Percentiles rank a stretch among this genome's conserved stretches.
phyloP scores from a whole-genome alignment of 176 grass and related monocot genomes.

The Bromus sterilis region DNA sequence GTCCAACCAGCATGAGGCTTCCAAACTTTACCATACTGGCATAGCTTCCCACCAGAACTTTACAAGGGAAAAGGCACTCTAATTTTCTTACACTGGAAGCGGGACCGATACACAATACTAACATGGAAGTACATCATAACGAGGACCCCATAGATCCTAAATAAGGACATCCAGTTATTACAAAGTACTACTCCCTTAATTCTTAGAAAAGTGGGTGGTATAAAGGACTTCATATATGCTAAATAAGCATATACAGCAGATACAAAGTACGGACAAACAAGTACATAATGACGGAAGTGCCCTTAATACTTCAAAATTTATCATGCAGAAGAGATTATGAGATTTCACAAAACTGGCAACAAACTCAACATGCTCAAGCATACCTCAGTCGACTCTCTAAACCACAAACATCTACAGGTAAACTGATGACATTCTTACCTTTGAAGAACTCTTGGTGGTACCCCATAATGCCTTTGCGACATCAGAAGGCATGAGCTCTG shows the following conservation, averaged over 20 bases:
- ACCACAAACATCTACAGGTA: not conserved
- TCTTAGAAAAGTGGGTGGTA: not conserved
- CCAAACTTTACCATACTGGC: not conserved
- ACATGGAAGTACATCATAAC: not conserved
- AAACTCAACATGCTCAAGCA: not conserved
- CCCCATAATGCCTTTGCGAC: constrained; percentile 70
- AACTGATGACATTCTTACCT: constrained; percentile 36
- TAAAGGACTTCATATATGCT: not conserved
- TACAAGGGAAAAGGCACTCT: not conserved
- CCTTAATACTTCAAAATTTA: not conserved
- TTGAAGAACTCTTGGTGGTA: constrained; percentile 58
- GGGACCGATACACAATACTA: not conserved
- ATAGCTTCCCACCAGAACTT: not conserved
- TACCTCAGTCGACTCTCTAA: not conserved
- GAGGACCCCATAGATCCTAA: not conserved
- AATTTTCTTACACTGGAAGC: not conserved
- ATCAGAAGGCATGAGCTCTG: constrained; percentile 88
- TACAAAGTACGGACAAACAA: not conserved
- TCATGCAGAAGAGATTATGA: not conserved
- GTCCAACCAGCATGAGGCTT: not conserved
- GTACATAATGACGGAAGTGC: not conserved
- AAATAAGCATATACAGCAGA: constrained; percentile 4
- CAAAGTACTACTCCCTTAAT: too few relatives aligned
- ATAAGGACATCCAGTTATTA: constrained; percentile 1
- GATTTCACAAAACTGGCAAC: constrained; percentile 1